Percentiles rank a stretch among this genome's conserved stretches.
phyloP scores from a whole-genome alignment of 768 basidiomycete species.

The Albatrellus ellisii region DNA sequence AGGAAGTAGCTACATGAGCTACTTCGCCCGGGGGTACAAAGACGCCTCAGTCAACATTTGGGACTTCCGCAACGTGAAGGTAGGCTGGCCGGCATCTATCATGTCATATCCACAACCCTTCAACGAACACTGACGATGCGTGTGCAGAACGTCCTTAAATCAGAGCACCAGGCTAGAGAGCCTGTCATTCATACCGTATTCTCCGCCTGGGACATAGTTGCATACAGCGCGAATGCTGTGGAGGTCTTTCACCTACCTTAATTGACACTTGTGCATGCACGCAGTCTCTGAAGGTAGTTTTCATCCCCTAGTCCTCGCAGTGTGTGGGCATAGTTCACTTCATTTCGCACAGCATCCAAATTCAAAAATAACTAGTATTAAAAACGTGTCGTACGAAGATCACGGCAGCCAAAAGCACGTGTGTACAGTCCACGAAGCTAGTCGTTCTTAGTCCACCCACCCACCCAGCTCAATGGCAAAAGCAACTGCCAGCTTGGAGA shows the following conservation, averaged over 20 bases:
- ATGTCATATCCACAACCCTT: constrained; percentile 7
- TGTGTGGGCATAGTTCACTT: no score
- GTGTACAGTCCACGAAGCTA: constrained; percentile 4
- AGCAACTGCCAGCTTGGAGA: constrained; percentile 40
- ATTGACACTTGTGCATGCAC: no score
- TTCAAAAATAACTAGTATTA: not conserved
- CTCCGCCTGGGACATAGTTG: constrained; percentile 25
- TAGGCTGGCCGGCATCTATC: constrained; percentile 15
- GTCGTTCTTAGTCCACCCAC: constrained; percentile 23
- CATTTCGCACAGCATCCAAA: no score
- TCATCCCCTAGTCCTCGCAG: no score
- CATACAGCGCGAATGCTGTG: constrained; percentile 27
- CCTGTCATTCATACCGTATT: constrained; percentile 28
- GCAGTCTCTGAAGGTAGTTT: no score
- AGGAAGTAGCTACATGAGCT: constrained; percentile 27
- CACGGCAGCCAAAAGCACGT: not conserved
- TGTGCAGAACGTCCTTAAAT: constrained; percentile 24
- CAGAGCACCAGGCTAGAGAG: constrained; percentile 20
- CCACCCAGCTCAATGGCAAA: constrained; percentile 40
- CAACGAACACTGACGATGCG: constrained; percentile 1
- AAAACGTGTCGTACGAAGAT: not conserved
- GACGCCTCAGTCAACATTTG: constrained; percentile 32
- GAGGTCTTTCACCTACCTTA: no score
- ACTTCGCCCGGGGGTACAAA: constrained; percentile 33
- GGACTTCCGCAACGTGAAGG: constrained; percentile 38